Percentiles rank a stretch among this genome's conserved stretches.
These are phyloP conservation scores for Boletus subcaerulescens DNA, from an alignment of 768 basidiomycete species.

Conservation along the genomic window DNA sequence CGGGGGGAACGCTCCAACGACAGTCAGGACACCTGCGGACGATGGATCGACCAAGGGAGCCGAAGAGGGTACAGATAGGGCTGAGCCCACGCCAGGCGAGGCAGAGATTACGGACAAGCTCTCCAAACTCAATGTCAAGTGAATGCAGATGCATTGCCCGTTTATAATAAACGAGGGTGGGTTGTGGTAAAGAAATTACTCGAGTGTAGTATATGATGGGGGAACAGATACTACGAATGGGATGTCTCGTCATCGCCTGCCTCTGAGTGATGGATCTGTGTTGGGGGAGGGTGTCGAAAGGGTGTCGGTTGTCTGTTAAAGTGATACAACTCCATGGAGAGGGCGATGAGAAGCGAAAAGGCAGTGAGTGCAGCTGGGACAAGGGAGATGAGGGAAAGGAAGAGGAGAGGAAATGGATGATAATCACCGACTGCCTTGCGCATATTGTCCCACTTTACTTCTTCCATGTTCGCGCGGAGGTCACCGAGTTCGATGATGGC, in stretches of 20 bases:
- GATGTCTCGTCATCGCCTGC: slow-evolving; percentile 8
- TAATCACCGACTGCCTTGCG: slow-evolving; percentile 72
- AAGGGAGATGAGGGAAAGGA: neutral
- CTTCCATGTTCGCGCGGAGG: slow-evolving; percentile 76
- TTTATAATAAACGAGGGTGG: neutral
- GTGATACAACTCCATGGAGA: slow-evolving; percentile 63
- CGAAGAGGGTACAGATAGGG: neutral
- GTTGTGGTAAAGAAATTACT: slow-evolving; percentile 6
- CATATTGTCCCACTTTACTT: slow-evolving; percentile 88
- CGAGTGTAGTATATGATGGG: slow-evolving; percentile 12
- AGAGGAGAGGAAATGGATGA: neutral
- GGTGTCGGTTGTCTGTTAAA: slow-evolving; percentile 38
- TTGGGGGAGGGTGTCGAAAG: neutral
- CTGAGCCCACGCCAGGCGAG: neutral
- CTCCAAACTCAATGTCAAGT: slow-evolving; percentile 57
- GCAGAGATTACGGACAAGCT: slow-evolving; percentile 47
- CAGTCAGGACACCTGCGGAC: slow-evolving; percentile 12
- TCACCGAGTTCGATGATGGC: slow-evolving; percentile 73
- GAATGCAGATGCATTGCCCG: neutral
- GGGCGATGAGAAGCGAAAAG: slow-evolving; percentile 67
- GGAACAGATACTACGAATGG: slow-evolving; percentile 12
- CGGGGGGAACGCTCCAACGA: slow-evolving; percentile 6
- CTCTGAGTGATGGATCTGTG: neutral
- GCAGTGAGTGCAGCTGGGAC: slow-evolving; percentile 55
- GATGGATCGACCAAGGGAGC: slow-evolving; percentile 1